Evolutionary conservation across 331 rosid genomes (phyloP).

Genomic region (Rosa hybrid): DNA sequence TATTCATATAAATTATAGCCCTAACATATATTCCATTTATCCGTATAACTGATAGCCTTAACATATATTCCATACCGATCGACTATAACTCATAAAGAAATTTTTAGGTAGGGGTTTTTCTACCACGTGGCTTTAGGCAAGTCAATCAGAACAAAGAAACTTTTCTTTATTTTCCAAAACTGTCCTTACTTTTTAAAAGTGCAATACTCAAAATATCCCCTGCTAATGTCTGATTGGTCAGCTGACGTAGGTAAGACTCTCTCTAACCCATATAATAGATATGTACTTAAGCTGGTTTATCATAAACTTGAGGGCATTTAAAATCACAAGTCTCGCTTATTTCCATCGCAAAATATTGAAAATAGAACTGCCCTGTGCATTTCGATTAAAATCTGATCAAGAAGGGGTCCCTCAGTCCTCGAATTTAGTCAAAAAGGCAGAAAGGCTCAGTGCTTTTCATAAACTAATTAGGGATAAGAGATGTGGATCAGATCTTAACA

Average conservation of each 20-base stretch:
- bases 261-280: no score
- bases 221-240: no score
- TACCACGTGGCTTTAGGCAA: no score
- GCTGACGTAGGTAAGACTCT: no score
- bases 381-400: background rate
- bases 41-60: background rate
- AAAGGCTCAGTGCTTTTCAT: background rate
- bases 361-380: background rate
- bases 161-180: no score
- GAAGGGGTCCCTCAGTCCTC: background rate
- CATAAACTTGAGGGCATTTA: background rate
- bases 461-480: background rate
- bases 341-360: background rate
- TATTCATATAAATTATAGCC: background rate
- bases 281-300: background rate
- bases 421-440: background rate
- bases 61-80: no score
- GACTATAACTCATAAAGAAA: no score
- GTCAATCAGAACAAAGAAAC: no score
- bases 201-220: no score
- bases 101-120: no score
- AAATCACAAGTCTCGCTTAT: background rate
- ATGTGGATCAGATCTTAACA: background rate
- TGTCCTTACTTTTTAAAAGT: no score
- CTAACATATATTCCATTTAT: background rate